phyloP scores from a whole-genome alignment of 2,329 filamentous ascomycete species.

The Trichoderma brevicompactum region DNA sequence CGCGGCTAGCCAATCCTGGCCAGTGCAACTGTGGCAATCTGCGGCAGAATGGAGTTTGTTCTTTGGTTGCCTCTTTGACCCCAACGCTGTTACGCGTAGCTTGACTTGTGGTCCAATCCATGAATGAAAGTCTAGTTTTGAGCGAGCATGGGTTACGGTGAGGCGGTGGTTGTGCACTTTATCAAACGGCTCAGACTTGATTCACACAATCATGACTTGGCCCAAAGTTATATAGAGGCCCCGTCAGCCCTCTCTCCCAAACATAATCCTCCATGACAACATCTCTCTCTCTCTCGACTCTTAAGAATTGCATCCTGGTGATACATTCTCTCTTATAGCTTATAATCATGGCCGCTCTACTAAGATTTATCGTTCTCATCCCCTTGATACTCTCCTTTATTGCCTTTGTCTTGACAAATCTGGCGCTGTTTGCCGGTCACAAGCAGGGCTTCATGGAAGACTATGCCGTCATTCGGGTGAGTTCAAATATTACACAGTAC shows the following conservation, averaged over 20 bases:
- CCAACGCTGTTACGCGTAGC: conserved; percentile 5
- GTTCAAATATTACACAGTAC: conserved; percentile 23
- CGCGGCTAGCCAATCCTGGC: conserved; percentile 23
- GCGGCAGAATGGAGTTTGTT: neutral
- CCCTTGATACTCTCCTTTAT: conserved; percentile 46
- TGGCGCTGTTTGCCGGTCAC: conserved; percentile 48
- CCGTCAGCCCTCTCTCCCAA: neutral
- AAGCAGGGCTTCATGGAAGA: conserved; percentile 50
- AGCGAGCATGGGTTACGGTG: neutral
- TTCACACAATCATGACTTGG: conserved; percentile 17
- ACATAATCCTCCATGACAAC: neutral
- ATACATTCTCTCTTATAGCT: conserved; percentile 1
- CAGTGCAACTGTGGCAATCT: conserved; percentile 6
- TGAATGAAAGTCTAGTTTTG: neutral
- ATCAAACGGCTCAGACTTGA: conserved; percentile 5
- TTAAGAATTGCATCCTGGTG: conserved; percentile 5
- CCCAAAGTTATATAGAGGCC: neutral
- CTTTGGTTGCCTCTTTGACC: conserved; percentile 21
- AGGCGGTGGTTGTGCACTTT: conserved; percentile 9
- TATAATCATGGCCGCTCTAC: conserved; percentile 31
- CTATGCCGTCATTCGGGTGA: conserved; percentile 47
- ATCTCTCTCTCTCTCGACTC: neutral
- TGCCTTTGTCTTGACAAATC: conserved; percentile 46
- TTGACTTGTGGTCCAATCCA: conserved; percentile 4
- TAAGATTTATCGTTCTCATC: conserved; percentile 41